Evolutionary conservation across 177 flowering plant species (phyloP).

Genomic region (Telopea speciosissima): DNA sequence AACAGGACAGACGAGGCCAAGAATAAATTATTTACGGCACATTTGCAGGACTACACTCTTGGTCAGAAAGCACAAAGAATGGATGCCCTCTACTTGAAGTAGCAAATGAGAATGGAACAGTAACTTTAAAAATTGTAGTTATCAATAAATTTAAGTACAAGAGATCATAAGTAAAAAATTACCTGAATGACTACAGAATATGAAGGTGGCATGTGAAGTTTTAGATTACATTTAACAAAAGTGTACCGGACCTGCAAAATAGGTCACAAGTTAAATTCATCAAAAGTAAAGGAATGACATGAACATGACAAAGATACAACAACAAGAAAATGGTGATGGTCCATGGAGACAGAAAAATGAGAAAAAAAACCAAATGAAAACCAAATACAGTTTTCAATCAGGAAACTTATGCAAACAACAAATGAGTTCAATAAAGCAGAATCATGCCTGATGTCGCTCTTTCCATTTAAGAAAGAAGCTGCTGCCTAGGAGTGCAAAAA

Average conservation of each 20-base stretch:
- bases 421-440: not conserved
- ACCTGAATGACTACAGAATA: conserved; percentile 81
- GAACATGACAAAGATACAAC: not conserved
- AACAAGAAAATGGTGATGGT: not conserved
- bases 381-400: no score
- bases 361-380: no score
- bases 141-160: not conserved
- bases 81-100: not conserved
- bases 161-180: conserved; percentile 7
- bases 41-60: no score
- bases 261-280: not conserved
- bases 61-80: not conserved
- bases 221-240: conserved; percentile 42
- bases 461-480: conserved; percentile 80
- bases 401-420: not conserved
- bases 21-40: no score
- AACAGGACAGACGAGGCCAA: no score
- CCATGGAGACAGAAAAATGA: not conserved
- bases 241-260: conserved; percentile 57
- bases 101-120: not conserved
- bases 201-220: conserved; percentile 69
- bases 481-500: conserved; percentile 75
- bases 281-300: not conserved
- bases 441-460: conserved; percentile 66
- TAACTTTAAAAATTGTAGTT: not conserved